Evolutionary conservation across 2,329 filamentous ascomycete genomes (phyloP).

Genomic region (Leptodontidium sp.): DNA sequence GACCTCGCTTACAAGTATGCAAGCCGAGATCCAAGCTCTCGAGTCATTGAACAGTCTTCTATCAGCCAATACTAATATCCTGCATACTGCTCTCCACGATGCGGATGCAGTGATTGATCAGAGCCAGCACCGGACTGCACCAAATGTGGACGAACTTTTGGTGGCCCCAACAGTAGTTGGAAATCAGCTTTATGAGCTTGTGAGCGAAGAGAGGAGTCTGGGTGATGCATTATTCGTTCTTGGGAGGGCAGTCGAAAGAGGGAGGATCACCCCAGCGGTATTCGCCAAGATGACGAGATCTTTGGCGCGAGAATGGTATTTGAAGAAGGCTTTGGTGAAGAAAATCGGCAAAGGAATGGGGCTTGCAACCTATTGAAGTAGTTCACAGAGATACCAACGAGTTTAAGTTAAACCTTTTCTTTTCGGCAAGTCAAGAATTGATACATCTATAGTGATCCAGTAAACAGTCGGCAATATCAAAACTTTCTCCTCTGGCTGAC

Average conservation of each 20-base stretch:
- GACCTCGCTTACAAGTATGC: constrained; percentile 71
- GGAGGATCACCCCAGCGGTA: constrained; percentile 73
- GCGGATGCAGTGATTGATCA: constrained; percentile 81
- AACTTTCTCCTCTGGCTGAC: constrained; percentile 16
- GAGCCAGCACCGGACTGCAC: constrained; percentile 72
- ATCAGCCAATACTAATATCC: constrained; percentile 77
- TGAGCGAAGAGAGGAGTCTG: constrained; percentile 87
- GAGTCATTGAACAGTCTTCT: constrained; percentile 75
- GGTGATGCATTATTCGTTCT: constrained; percentile 88
- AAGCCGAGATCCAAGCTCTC: constrained; percentile 76
- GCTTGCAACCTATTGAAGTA: constrained; percentile 50
- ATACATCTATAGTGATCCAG: constrained; percentile 16
- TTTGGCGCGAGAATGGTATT: constrained; percentile 80
- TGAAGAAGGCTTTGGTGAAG: constrained; percentile 81
- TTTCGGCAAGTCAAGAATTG: constrained; percentile 11
- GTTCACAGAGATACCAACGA: constrained; percentile 15
- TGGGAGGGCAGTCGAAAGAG: constrained; percentile 76
- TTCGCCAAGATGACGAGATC: constrained; percentile 82
- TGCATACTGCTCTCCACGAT: constrained; percentile 78
- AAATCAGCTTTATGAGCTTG: constrained; percentile 88
- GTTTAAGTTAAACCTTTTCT: background rate
- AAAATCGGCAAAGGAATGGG: constrained; percentile 84
- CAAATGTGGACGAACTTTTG: constrained; percentile 87
- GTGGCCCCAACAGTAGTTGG: constrained; percentile 94
- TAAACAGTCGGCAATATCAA: constrained; percentile 18